Evolutionary conservation across 2,329 filamentous ascomycete species (phyloP).

Genomic region (Metarhizium rileyi): DNA sequence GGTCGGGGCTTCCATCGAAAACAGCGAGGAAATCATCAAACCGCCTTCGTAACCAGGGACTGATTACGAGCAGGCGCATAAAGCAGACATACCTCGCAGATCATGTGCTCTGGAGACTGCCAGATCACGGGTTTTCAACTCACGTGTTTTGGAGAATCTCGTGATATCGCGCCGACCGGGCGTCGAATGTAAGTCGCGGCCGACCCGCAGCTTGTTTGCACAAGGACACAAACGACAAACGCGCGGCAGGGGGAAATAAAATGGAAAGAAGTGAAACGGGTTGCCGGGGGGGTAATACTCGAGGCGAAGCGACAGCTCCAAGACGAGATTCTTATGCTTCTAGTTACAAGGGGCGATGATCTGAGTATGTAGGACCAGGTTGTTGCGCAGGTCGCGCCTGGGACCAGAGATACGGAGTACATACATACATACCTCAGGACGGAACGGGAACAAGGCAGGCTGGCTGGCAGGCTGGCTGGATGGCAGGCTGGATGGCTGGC

Average conservation of each 20-base stretch:
- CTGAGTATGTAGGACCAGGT: conserved; percentile 4
- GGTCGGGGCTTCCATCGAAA: conserved; percentile 1
- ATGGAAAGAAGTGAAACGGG: conserved; percentile 7
- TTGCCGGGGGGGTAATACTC: not conserved
- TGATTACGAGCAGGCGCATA: conserved; percentile 13
- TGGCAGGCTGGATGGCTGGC: no score
- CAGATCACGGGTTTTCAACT: conserved; percentile 36
- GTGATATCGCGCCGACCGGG: conserved; percentile 33
- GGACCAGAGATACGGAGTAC: not conserved
- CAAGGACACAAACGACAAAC: conserved; percentile 1
- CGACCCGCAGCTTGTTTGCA: conserved; percentile 10
- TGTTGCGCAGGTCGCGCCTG: conserved; percentile 5
- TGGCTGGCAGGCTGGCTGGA: no score
- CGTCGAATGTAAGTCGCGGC: conserved; percentile 21
- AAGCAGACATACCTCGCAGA: conserved; percentile 33
- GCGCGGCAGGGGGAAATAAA: conserved; percentile 6
- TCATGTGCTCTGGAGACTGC: conserved; percentile 30
- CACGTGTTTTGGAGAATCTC: conserved; percentile 39
- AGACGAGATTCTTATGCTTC: conserved; percentile 19
- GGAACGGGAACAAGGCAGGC: no score
- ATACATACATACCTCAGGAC: no score
- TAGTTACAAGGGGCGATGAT: conserved; percentile 9
- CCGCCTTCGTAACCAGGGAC: conserved; percentile 9
- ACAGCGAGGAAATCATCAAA: conserved; percentile 8
- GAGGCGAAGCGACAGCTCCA: not conserved